Evolutionary conservation across 306 rosid genomes (phyloP).

Genomic region (Begonia fuchsioides): DNA sequence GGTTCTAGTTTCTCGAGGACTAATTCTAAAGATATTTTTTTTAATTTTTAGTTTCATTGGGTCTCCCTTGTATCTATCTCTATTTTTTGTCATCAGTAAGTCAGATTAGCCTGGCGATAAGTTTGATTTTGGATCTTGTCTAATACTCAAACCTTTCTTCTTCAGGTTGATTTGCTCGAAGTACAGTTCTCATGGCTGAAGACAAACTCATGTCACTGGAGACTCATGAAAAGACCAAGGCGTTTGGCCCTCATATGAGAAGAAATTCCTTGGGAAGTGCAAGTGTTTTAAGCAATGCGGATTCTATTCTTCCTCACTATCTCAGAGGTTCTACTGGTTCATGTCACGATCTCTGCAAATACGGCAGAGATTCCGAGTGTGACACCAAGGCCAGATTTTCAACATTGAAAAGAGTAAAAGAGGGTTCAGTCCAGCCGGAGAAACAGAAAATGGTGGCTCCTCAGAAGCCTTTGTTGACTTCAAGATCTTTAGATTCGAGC

Average conservation of each 20-base stretch:
- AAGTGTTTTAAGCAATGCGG: slow-evolving; percentile 17
- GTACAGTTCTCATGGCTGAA: slow-evolving; percentile 34
- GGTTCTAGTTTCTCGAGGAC: too few relatives aligned
- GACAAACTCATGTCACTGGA: slow-evolving; percentile 19
- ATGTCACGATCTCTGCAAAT: slow-evolving; percentile 85
- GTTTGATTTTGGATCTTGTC: neutral
- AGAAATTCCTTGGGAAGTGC: slow-evolving; percentile 40
- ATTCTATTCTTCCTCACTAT: slow-evolving; percentile 37
- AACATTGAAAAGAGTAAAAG: slow-evolving; percentile 18
- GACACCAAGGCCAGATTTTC: slow-evolving; percentile 31
- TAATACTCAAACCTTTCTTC: slow-evolving; percentile 3
- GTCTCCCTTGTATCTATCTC: too few relatives aligned
- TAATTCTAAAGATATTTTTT: too few relatives aligned
- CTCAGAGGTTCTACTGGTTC: slow-evolving; percentile 79
- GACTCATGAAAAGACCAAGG: slow-evolving; percentile 15
- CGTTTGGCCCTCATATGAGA: slow-evolving; percentile 20
- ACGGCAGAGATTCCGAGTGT: slow-evolving; percentile 30
- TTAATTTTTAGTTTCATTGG: too few relatives aligned
- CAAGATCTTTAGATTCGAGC: slow-evolving; percentile 10
- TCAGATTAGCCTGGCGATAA: too few relatives aligned
- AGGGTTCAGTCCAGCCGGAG: slow-evolving; percentile 14
- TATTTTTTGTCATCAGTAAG: too few relatives aligned
- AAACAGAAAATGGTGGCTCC: slow-evolving; percentile 11
- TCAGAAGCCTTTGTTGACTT: slow-evolving; percentile 18
- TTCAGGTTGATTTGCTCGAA: slow-evolving; percentile 32